Base-by-base conservation (phyloP, 257 asterid species). In the Paulownia fortunei region DNA sequence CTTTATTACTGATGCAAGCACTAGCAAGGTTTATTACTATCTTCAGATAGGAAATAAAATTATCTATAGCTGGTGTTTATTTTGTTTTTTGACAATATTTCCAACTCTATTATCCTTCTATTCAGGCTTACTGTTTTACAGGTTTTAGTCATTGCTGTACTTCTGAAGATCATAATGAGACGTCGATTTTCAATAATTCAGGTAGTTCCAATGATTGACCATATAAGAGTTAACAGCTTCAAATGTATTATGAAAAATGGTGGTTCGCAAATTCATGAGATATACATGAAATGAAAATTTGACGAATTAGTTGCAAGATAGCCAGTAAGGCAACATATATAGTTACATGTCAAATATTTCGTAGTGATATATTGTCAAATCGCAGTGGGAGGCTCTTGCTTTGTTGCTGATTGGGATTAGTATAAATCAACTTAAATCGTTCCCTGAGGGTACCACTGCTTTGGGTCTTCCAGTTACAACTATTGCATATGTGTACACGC, bases 331-430 rank as follows among this genome's bases (percentile, higher is more conserved):
- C 58, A 68, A 60, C 76, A 70, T 81, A 15, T 73, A 27, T 72
- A 41, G 36, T 60, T 15, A 34, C 77, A 13, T 71, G 56, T 71
- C 34, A 23, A 58, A 76, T 76, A 63, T 66, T 78, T 80, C 8
- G 46, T 64, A 47, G 54, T 77, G 44, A 65, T 73, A 47, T 59
- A 49, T 55, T 76, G n/a, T 79, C 73, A 8, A 32, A 30, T 76
- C 15, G 42, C 89, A 96, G 98, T 93, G 99, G 98, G 99, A 96
- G 84, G 99, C 99, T 82, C 99, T 96, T 70, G 98, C 98, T 9
- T 82, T 96, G 85, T 79, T 96, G 96, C 97, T 96, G 78, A 96
- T 96, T 76, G 99, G 99, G 63, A 94, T 96, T 71, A 89, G 92
- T 32, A 90, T 96, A 79, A 96, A 96, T 82, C 99, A 96, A 82